Conservation (phyloP, 331 rosid genomes). For the Ulmus americana region DNA sequence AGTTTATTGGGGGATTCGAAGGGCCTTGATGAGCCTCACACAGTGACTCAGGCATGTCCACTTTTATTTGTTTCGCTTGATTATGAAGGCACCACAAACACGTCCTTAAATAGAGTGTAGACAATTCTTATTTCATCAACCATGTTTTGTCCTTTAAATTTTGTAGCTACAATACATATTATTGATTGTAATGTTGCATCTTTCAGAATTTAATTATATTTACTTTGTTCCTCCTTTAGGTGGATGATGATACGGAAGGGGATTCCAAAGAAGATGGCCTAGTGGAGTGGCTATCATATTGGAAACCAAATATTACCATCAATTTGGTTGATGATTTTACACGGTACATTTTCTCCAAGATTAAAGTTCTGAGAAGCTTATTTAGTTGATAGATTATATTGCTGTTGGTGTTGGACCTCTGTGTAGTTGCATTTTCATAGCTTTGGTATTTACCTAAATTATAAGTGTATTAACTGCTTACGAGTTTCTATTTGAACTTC, state of each 20-base stretch:
- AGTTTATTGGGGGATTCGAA: slow-evolving; percentile 59
- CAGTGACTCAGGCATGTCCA: slow-evolving; percentile 45
- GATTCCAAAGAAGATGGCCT: slow-evolving; percentile 55
- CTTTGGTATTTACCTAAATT: too few species aligned
- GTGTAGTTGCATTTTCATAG: too few species aligned
- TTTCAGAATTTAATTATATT: slow-evolving; percentile 9
- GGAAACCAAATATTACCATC: slow-evolving; percentile 83
- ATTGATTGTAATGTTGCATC: neutral
- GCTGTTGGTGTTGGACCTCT: neutral
- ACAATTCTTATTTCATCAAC: too few species aligned
- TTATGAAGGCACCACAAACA: too few species aligned
- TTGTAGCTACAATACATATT: too few species aligned
- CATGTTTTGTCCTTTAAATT: too few species aligned
- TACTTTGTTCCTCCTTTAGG: slow-evolving; percentile 38
- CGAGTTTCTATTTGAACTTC: too few species aligned
- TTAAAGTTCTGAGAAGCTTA: neutral
- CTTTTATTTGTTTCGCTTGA: slow-evolving; percentile 3
- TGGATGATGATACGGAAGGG: slow-evolving; percentile 48
- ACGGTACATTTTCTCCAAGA: slow-evolving; percentile 33
- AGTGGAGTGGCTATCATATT: slow-evolving; percentile 72
- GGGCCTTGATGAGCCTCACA: slow-evolving; percentile 26
- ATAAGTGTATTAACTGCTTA: too few species aligned
- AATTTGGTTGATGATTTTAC: slow-evolving; percentile 91
- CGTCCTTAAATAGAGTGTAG: too few species aligned
- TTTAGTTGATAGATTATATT: too few species aligned